Conservation (phyloP, 768 basidiomycete species). For the Leccinum pellstonianum region DNA sequence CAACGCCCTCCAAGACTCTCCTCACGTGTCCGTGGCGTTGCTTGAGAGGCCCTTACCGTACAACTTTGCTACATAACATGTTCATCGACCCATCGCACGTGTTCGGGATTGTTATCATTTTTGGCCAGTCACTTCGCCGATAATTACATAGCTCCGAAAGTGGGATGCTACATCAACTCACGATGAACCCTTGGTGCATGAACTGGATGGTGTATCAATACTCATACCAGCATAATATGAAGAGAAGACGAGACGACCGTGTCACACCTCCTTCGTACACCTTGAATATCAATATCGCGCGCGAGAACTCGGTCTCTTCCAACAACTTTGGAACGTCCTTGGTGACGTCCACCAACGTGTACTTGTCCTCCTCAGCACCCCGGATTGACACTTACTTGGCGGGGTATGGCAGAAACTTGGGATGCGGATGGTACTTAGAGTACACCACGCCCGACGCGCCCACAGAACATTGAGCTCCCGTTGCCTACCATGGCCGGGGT, state of each 20-base stretch:
- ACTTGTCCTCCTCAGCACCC: constrained; percentile 60
- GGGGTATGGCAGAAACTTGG: constrained; percentile 77
- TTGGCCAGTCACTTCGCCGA: too few relatives aligned
- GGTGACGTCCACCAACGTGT: too few relatives aligned
- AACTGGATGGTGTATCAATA: constrained; percentile 45
- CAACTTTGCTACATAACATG: too few relatives aligned
- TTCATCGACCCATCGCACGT: too few relatives aligned
- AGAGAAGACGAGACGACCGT: constrained; percentile 23
- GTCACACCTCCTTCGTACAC: constrained; percentile 88
- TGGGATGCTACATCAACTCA: constrained; percentile 31
- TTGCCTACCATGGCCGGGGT: not conserved
- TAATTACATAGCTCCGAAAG: too few relatives aligned
- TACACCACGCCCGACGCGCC: not conserved
- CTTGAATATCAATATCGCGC: constrained; percentile 71
- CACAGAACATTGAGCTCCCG: not conserved
- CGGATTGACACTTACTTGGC: constrained; percentile 71
- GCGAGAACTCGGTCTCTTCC: constrained; percentile 81
- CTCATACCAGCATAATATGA: not conserved
- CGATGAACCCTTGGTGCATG: constrained; percentile 88
- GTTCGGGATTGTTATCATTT: too few relatives aligned
- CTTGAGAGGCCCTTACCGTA: too few relatives aligned
- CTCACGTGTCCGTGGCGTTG: too few relatives aligned
- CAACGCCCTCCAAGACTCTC: too few relatives aligned
- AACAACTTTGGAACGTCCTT: constrained; percentile 41
- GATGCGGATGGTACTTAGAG: constrained; percentile 76